Evolutionary conservation across 179 eudicot genomes (phyloP).

Genomic region (Silene coronaria): DNA sequence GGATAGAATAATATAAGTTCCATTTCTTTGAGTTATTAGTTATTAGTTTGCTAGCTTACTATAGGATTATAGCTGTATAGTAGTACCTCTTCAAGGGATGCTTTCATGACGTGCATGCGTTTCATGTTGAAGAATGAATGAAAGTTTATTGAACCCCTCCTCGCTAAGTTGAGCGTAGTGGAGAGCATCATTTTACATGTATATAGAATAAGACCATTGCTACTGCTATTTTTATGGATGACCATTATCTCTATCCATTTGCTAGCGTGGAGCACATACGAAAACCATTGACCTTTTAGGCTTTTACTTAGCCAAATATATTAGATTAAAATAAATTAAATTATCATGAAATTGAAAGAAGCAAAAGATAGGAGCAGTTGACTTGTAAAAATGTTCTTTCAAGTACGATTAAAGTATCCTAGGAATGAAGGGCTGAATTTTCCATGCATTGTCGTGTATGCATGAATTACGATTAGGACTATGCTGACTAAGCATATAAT

Average conservation of each 20-base stretch:
- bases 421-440: constrained; percentile 5
- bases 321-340: not conserved
- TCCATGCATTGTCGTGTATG: constrained; percentile 18
- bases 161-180: constrained; percentile 6
- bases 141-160: not conserved
- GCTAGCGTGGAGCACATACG: constrained; percentile 20
- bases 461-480: constrained; percentile 3
- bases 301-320: constrained; percentile 5
- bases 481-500: constrained; percentile 14
- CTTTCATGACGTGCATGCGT: constrained; percentile 21
- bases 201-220: not conserved
- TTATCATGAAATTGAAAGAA: not conserved
- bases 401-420: constrained; percentile 5
- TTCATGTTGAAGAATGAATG: not conserved
- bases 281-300: constrained; percentile 7
- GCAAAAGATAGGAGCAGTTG: constrained; percentile 10
- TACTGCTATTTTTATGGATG: constrained; percentile 2
- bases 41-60: not conserved
- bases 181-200: constrained; percentile 13
- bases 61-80: constrained; percentile 9
- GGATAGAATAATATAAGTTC: not conserved
- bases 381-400: constrained; percentile 6
- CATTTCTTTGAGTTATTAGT: not conserved
- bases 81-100: constrained; percentile 1
- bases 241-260: constrained; percentile 15